Conservation (phyloP, 2,329 filamentous ascomycete genomes). For the Aspergillus brunneoviolaceus region DNA sequence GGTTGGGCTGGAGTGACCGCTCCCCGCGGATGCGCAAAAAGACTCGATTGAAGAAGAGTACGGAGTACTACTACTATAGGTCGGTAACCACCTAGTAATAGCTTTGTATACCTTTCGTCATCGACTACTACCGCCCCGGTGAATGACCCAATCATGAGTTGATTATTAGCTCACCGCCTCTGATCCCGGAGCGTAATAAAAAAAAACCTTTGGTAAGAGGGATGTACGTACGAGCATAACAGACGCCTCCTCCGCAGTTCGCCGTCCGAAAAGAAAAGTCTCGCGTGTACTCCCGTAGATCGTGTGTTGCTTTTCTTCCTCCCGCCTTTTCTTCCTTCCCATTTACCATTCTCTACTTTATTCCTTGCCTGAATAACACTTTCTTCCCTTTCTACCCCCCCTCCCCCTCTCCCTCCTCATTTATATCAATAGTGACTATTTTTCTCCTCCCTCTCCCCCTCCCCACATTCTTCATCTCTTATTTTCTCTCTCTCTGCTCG, state of each 20-base stretch:
- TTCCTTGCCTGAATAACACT: background rate
- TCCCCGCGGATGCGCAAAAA: background rate
- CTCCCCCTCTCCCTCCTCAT: slow-evolving; percentile 5
- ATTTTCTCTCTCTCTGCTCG: slow-evolving; percentile 21
- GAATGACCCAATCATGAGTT: background rate
- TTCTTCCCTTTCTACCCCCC: slow-evolving; percentile 11
- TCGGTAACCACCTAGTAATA: too few species aligned
- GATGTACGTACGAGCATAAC: too few species aligned
- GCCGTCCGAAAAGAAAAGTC: slow-evolving; percentile 13
- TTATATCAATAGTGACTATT: background rate
- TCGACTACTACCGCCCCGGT: slow-evolving; percentile 1
- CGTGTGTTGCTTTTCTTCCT: slow-evolving; percentile 9
- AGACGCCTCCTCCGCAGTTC: slow-evolving; percentile 4
- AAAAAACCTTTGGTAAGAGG: background rate
- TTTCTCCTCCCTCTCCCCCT: slow-evolving; percentile 4
- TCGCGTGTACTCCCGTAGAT: slow-evolving; percentile 5
- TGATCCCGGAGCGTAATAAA: background rate
- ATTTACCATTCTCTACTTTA: background rate
- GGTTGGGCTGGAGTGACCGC: too few species aligned
- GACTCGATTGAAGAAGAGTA: background rate
- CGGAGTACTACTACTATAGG: background rate
- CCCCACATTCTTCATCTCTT: slow-evolving; percentile 13
- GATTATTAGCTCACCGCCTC: slow-evolving; percentile 9
- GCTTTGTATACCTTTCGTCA: slow-evolving; percentile 10
- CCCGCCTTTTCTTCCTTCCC: background rate